Base-by-base conservation (phyloP, 1,139 yeast species). In the Blastobotrys petasosporus region DNA sequence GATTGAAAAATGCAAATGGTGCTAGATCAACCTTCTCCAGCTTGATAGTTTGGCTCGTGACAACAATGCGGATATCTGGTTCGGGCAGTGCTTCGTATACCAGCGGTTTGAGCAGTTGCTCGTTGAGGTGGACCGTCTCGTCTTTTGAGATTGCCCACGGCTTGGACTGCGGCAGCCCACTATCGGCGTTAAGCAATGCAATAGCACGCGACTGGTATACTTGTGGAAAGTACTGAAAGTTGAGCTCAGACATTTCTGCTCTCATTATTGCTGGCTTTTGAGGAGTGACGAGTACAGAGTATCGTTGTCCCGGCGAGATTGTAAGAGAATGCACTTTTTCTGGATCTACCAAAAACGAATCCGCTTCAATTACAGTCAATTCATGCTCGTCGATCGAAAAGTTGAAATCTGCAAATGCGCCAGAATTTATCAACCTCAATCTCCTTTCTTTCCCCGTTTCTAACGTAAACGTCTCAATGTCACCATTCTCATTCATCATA, bases 221-320 rank as follows among this genome's bases (percentile, higher is more conserved):
- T 7, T 4, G 25, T 13, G 45, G 45, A 32, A 43, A 44, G 32
- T 54, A 52, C 31, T 51, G 54, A 48, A 54, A 59, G 41, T 58
- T 53, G 15, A 47, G 52, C 38, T 50, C 48, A 40, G 53, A 52
- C 58, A 58, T 52, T 10, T 49, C 49, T 5, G 59, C 58, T 17
- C 57, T 40, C 15, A 47, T 41, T 12, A 25, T 41, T 10, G 37
- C 36, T 4, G 39, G 65, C 44, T 68, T 66, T 66, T 44, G 47
- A 1, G 57, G 55, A n/a, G 65, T 66, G 23, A 81, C 54, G 49
- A 79, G 62, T 1, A 78, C 79, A 3, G 83, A 76, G 62, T 82
- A 83, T 58, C 95, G 73, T 67, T 85, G 94, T 12, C 90, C 94
- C 28, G 82, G 82, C 1, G 87, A 76, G 32, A 85, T 64, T 51